These are phyloP conservation scores for Carex arenaria DNA, from an alignment of 202 grass and related monocot genomes.

Conservation along the genomic window DNA sequence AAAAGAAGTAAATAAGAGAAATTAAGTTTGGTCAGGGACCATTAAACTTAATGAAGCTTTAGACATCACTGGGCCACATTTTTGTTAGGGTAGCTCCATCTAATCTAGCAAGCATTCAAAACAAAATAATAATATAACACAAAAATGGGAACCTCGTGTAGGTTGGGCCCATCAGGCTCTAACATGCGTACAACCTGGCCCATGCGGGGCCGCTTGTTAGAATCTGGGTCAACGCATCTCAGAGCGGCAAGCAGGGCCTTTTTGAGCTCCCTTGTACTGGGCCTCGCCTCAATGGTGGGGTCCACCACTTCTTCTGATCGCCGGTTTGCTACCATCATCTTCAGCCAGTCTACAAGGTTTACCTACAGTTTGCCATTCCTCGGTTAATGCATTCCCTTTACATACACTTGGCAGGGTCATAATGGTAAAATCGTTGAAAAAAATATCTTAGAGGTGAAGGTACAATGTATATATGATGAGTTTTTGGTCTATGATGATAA, in stretches of 20 bases:
- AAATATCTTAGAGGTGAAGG: not conserved
- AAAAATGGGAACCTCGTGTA: constrained; percentile 49
- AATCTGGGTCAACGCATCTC: constrained; percentile 88
- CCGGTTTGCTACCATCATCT: constrained; percentile 90
- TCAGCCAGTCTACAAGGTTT: constrained; percentile 99
- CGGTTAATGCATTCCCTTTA: not conserved
- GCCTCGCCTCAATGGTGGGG: constrained; percentile 75
- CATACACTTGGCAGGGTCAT: not conserved
- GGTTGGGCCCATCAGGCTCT: constrained; percentile 61
- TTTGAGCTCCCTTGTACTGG: constrained; percentile 82
- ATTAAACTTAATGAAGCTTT: not conserved
- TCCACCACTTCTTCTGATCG: constrained; percentile 92
- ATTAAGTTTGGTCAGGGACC: not conserved
- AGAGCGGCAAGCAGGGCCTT: constrained; percentile 84
- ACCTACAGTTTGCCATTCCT: constrained; percentile 40
- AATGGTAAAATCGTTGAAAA: not conserved
- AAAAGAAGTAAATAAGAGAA: not conserved
- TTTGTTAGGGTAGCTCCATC: constrained; percentile 9
- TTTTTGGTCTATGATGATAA: not conserved
- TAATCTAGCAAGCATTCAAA: not conserved
- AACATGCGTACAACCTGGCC: constrained; percentile 91
- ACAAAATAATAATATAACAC: not conserved
- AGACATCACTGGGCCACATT: constrained; percentile 1
- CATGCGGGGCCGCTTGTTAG: constrained; percentile 92
- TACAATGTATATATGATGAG: not conserved